Evolutionary conservation across 257 asterid species (phyloP).

Genomic region (Fraxinus cuspidata): DNA sequence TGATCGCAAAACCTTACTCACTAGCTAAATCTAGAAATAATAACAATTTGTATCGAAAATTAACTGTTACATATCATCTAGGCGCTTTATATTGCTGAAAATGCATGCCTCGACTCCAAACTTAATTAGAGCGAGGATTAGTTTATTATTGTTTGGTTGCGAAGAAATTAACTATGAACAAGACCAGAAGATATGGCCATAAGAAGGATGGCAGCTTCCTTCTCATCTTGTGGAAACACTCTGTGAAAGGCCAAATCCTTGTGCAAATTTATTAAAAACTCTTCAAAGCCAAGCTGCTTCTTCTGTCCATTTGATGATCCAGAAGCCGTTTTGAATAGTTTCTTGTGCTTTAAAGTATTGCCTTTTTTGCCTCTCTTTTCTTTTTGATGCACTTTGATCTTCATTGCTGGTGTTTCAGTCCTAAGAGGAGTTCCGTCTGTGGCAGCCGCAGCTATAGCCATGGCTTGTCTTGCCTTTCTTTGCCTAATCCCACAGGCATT

Average conservation of each 20-base stretch:
- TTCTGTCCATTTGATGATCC: conserved; percentile 34
- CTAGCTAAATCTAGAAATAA: neutral
- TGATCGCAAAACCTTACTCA: neutral
- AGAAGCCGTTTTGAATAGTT: conserved; percentile 46
- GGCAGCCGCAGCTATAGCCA: conserved; percentile 61
- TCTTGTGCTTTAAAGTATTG: conserved; percentile 46
- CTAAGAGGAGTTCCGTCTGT: conserved; percentile 27
- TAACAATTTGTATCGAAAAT: neutral
- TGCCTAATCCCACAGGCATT: conserved; percentile 97
- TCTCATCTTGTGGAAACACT: conserved; percentile 5
- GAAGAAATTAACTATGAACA: neutral
- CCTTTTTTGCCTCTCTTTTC: conserved; percentile 41
- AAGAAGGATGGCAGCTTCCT: conserved; percentile 7
- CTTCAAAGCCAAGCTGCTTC: conserved; percentile 60
- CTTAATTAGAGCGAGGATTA: neutral
- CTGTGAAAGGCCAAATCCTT: conserved; percentile 1
- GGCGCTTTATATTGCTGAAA: neutral
- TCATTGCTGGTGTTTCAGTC: conserved; percentile 32
- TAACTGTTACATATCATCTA: neutral
- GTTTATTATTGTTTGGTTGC: neutral
- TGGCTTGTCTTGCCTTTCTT: conserved; percentile 86
- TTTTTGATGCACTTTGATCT: conserved; percentile 58
- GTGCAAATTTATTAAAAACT: conserved; percentile 8
- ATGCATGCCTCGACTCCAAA: neutral
- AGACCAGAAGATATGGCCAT: conserved; percentile 8